Percentiles rank a stretch among this genome's conserved stretches.
These are phyloP conservation scores for Exophiala sp. DNA, from an alignment of 2,329 filamentous ascomycete species.

Conservation along the genomic window DNA sequence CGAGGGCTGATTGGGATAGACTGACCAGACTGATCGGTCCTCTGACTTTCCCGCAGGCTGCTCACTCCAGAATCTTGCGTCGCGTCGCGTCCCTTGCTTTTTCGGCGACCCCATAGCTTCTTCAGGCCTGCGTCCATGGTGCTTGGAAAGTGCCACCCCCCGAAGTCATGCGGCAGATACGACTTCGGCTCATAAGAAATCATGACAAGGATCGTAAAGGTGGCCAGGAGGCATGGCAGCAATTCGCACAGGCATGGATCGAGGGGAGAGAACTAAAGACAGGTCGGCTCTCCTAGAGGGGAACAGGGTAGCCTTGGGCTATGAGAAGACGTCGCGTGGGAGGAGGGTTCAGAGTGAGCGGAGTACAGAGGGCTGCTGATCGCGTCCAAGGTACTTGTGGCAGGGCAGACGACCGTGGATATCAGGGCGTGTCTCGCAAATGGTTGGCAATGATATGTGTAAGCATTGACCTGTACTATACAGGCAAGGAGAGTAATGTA, in stretches of 20 bases:
- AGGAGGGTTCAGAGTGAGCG: too few species aligned
- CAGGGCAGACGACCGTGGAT: not conserved
- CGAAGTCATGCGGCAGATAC: not conserved
- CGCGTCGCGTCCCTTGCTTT: constrained; percentile 19
- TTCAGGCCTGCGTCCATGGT: constrained; percentile 24
- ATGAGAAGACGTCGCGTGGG: not conserved
- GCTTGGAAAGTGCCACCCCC: constrained; percentile 5
- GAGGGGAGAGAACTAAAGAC: not conserved
- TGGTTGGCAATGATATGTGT: not conserved
- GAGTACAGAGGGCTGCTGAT: too few species aligned
- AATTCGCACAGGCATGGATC: not conserved
- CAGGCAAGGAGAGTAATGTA: not conserved
- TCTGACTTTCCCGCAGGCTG: constrained; percentile 17
- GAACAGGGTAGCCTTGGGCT: not conserved
- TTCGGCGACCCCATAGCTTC: constrained; percentile 23
- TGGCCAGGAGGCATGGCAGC: constrained; percentile 6
- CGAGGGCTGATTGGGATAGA: constrained; percentile 5
- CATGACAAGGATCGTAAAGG: not conserved
- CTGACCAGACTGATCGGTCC: constrained; percentile 7
- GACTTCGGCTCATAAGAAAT: constrained; percentile 4
- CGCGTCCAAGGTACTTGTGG: not conserved
- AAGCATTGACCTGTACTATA: not conserved
- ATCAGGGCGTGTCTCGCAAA: not conserved
- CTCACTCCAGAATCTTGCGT: constrained; percentile 9
- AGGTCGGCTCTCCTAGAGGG: not conserved